Conservation (phyloP, 495 filamentous ascomycete species). For the Xylaria telfairii region DNA sequence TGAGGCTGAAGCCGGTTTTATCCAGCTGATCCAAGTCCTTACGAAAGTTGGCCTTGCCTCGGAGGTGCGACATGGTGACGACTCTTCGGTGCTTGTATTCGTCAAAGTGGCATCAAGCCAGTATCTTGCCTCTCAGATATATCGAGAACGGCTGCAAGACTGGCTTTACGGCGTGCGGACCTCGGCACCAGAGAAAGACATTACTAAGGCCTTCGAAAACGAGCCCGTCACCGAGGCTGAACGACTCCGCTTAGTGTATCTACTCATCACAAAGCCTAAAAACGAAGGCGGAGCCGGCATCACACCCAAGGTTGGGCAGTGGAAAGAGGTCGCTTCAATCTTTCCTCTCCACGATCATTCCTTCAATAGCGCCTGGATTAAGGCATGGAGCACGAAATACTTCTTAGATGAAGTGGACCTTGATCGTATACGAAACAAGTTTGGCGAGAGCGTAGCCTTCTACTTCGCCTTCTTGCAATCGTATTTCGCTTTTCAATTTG, state of each 20-base stretch:
- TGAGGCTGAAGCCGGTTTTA: conserved; percentile 73
- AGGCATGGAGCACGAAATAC: conserved; percentile 83
- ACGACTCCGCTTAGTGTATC: conserved; percentile 80
- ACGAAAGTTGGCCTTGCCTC: conserved; percentile 77
- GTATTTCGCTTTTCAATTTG: conserved; percentile 85
- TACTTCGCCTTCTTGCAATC: conserved; percentile 97
- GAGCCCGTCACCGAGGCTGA: conserved; percentile 87
- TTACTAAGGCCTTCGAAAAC: conserved; percentile 62
- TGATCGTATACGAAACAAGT: conserved; percentile 81
- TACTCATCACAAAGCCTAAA: conserved; percentile 81
- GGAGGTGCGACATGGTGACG: conserved; percentile 83
- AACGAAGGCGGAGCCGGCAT: conserved; percentile 91
- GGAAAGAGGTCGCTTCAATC: conserved; percentile 82
- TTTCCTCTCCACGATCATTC: conserved; percentile 88
- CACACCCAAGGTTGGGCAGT: conserved; percentile 78
- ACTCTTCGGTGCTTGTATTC: conserved; percentile 81
- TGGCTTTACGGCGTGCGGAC: conserved; percentile 92
- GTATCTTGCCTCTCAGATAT: conserved; percentile 67
- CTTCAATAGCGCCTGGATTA: conserved; percentile 91
- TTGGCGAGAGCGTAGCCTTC: conserved; percentile 93
- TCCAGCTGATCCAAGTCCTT: conserved; percentile 74
- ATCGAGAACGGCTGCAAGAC: conserved; percentile 82
- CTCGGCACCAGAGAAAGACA: conserved; percentile 77
- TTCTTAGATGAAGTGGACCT: conserved; percentile 79
- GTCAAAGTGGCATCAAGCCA: conserved; percentile 73